phyloP scores from a whole-genome alignment of 495 filamentous ascomycete species.

The Gamarada debralockiae region DNA sequence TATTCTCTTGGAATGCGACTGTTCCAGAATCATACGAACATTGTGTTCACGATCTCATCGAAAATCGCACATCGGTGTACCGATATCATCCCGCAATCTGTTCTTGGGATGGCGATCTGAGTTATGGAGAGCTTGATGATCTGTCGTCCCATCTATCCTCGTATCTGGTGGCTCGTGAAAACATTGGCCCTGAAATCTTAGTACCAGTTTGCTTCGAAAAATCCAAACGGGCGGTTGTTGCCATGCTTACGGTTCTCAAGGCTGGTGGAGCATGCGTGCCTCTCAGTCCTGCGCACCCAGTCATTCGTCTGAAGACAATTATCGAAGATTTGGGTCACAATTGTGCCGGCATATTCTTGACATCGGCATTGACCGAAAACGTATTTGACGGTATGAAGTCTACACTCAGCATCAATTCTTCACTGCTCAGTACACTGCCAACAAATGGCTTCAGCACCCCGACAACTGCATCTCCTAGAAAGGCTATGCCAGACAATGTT shows the following conservation, averaged over 20 bases:
- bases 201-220: conserved; percentile 37
- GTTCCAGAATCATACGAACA: not conserved
- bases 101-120: conserved; percentile 35
- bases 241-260: conserved; percentile 37
- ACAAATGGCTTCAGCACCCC: not conserved
- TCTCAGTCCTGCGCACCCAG: conserved; percentile 42
- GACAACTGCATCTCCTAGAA: not conserved
- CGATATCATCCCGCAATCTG: conserved; percentile 3
- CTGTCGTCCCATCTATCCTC: conserved; percentile 1
- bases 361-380: not conserved
- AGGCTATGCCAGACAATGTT: conserved; percentile 1
- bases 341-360: not conserved
- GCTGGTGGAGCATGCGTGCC: conserved; percentile 44
- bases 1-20: not conserved
- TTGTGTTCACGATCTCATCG: not conserved
- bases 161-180: not conserved
- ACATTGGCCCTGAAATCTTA: not conserved
- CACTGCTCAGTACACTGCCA: not conserved
- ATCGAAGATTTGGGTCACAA: not conserved
- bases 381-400: not conserved
- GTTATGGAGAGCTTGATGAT: conserved; percentile 21
- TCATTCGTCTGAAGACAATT: not conserved
- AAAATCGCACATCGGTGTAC: not conserved
- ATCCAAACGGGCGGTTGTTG: conserved; percentile 36
- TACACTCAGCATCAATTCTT: not conserved